These are phyloP conservation scores for Pezicula neosporulosa DNA, from an alignment of 2,329 filamentous ascomycete genomes.

Conservation along the genomic window DNA sequence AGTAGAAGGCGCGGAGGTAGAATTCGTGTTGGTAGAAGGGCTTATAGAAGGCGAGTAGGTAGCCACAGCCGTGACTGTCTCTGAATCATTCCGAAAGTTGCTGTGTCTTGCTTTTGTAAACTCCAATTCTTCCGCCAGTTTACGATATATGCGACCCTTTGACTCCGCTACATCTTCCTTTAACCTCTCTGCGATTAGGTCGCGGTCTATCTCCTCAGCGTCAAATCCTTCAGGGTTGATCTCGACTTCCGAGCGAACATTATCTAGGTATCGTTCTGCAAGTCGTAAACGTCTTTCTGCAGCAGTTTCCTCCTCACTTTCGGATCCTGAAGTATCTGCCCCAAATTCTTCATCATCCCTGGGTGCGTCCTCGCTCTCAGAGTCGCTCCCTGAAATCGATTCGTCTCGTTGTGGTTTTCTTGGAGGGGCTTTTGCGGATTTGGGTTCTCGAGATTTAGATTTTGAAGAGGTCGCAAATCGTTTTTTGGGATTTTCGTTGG, in stretches of 20 bases:
- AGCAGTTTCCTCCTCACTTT: conserved; percentile 78
- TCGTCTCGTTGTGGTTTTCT: conserved; percentile 45
- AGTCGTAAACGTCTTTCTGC: conserved; percentile 83
- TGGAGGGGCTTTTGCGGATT: conserved; percentile 38
- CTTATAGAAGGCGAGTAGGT: conserved; percentile 56
- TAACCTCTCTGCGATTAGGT: conserved; percentile 85
- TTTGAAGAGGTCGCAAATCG: conserved; percentile 43
- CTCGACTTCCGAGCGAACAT: conserved; percentile 72
- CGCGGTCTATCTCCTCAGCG: conserved; percentile 87
- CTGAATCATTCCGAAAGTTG: conserved; percentile 75
- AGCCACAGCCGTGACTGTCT: conserved; percentile 75
- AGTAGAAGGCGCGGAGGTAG: no score
- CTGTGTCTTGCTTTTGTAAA: conserved; percentile 65
- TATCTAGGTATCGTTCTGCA: conserved; percentile 90
- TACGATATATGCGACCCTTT: conserved; percentile 85
- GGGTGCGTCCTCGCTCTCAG: conserved; percentile 25
- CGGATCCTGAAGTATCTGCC: conserved; percentile 53
- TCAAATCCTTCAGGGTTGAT: conserved; percentile 90
- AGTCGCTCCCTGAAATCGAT: conserved; percentile 80
- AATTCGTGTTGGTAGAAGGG: no score
- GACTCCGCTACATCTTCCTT: conserved; percentile 89
- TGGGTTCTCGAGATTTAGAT: conserved; percentile 25
- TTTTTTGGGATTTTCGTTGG: conserved; percentile 56
- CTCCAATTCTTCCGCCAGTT: conserved; percentile 70
- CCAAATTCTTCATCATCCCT: conserved; percentile 57